Conservation (phyloP, 306 rosid species). For the Rosa rugosa region DNA sequence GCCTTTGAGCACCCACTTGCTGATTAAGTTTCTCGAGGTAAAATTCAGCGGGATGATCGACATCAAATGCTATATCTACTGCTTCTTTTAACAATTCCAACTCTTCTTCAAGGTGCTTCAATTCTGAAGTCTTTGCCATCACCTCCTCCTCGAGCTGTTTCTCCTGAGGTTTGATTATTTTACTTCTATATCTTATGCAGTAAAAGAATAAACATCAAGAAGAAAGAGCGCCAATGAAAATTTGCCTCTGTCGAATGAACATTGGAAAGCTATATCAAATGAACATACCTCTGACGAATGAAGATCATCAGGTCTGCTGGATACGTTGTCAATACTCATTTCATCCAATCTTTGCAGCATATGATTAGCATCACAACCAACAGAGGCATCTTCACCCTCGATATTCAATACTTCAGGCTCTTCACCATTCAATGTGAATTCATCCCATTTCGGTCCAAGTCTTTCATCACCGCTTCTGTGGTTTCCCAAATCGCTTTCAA, state of each 20-base stretch:
- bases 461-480: conserved; percentile 17
- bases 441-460: conserved; percentile 31
- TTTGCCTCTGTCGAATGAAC: background rate
- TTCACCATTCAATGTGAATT: conserved; percentile 42
- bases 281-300: background rate
- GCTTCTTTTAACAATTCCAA: conserved; percentile 54
- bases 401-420: conserved; percentile 22
- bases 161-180: conserved; percentile 42
- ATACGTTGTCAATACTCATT: conserved; percentile 15
- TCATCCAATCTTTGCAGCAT: conserved; percentile 16
- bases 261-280: background rate
- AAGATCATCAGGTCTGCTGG: conserved; percentile 13
- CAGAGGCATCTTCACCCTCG: conserved; percentile 15
- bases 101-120: conserved; percentile 64
- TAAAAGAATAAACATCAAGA: conserved; percentile 25
- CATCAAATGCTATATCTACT: conserved; percentile 49
- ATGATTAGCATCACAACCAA: conserved; percentile 7
- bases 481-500: conserved; percentile 28
- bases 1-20: conserved; percentile 43
- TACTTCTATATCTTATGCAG: conserved; percentile 32
- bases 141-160: conserved; percentile 40
- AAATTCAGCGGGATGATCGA: conserved; percentile 54
- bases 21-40: conserved; percentile 55
- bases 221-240: background rate
- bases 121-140: conserved; percentile 37